Percentiles rank a stretch among this genome's conserved stretches.
Conservation (phyloP, 306 rosid species). For the Cyamopsis tetragonoloba region DNA sequence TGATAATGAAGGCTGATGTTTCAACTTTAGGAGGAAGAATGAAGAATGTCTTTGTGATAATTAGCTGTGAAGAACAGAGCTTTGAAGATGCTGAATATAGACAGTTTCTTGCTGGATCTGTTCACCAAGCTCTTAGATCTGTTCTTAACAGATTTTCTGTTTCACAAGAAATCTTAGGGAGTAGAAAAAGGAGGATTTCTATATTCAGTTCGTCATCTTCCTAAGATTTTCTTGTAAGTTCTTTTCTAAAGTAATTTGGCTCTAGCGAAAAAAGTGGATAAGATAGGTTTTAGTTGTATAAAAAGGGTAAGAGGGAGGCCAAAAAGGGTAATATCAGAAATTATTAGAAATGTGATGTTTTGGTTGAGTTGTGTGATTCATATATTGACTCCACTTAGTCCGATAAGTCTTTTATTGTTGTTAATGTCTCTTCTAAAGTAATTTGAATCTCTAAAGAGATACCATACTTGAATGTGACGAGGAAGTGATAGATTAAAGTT, state of each 20-base stretch:
- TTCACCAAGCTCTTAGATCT: slow-evolving; percentile 55
- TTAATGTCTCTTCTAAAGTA: neutral
- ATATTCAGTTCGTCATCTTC: slow-evolving; percentile 45
- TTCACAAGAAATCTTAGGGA: slow-evolving; percentile 47
- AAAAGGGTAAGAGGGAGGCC: too few species aligned
- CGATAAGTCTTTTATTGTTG: too few species aligned
- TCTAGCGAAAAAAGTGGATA: too few species aligned
- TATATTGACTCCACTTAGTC: too few species aligned
- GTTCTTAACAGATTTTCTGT: slow-evolving; percentile 53
- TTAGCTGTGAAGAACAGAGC: slow-evolving; percentile 41
- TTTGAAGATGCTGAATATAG: slow-evolving; percentile 38
- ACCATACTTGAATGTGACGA: neutral
- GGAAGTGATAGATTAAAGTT: neutral
- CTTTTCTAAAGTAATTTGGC: neutral
- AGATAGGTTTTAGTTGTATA: too few species aligned
- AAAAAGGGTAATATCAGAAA: too few species aligned
- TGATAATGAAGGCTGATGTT: slow-evolving; percentile 52
- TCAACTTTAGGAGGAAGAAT: slow-evolving; percentile 61
- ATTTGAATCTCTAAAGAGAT: neutral
- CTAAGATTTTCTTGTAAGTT: slow-evolving; percentile 40
- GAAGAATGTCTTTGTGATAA: slow-evolving; percentile 63
- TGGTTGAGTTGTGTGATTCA: too few species aligned
- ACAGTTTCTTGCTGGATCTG: slow-evolving; percentile 46
- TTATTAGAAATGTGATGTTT: too few species aligned
- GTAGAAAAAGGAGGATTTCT: slow-evolving; percentile 44